A percentile compares a stretch with the other conserved stretches of the same genome.
phyloP scores from a whole-genome alignment of 83 land plant species.

The Picea engelmannii region DNA sequence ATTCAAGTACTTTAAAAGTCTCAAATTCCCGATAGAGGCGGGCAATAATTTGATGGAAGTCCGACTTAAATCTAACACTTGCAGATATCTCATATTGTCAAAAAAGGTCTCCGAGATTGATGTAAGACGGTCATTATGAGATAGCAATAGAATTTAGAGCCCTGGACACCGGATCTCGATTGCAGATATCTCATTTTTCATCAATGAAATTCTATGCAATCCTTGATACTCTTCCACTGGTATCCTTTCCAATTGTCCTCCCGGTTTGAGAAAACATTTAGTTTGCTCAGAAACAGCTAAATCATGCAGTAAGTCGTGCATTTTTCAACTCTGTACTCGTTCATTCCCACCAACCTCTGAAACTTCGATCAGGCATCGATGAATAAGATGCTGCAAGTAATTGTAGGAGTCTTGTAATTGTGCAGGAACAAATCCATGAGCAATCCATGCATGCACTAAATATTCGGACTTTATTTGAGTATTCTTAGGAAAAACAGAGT shows the following conservation, averaged over 20 bases:
- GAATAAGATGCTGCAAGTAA: background rate
- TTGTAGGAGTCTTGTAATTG: background rate
- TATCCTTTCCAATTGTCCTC: background rate
- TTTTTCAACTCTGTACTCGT: background rate
- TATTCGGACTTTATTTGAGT: background rate
- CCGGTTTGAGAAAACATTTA: background rate
- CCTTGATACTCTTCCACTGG: background rate
- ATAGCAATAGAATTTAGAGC: background rate
- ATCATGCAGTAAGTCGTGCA: background rate
- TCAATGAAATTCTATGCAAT: too few species aligned
- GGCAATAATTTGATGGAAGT: background rate
- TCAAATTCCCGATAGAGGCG: background rate
- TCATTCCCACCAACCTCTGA: background rate
- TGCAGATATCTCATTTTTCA: too few species aligned
- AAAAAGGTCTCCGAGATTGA: background rate
- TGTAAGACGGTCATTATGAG: background rate
- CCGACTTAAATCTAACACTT: background rate
- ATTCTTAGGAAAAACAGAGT: background rate
- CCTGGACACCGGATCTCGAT: background rate
- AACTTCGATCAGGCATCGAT: background rate
- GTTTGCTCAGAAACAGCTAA: conserved; percentile 1
- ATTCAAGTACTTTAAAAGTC: background rate
- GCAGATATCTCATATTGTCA: background rate
- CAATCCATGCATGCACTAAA: conserved; percentile 1
- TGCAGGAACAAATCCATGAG: background rate